A percentile compares a stretch with the other conserved stretches of the same genome.
phyloP scores from a whole-genome alignment of 1,139 yeast genomes.

The Blastobotrys persicus region DNA sequence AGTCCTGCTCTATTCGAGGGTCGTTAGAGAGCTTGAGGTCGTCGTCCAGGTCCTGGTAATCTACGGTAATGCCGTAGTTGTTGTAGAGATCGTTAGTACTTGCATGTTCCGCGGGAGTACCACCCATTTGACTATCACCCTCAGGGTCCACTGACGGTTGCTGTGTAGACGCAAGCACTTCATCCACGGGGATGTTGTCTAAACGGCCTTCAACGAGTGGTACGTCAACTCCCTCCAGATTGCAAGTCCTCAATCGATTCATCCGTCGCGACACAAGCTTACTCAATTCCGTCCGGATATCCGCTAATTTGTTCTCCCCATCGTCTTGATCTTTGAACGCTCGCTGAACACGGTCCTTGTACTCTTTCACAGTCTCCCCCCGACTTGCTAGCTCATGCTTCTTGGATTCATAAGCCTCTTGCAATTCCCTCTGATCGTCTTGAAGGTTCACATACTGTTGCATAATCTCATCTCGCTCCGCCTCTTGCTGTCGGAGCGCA shows the following conservation, averaged over 20 bases:
- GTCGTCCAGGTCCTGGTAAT: constrained; percentile 51
- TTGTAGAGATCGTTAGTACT: constrained; percentile 31
- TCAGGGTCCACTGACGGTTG: constrained; percentile 41
- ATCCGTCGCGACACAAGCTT: constrained; percentile 56
- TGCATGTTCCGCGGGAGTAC: constrained; percentile 23
- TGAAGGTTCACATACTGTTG: constrained; percentile 10
- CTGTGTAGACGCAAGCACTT: constrained; percentile 17
- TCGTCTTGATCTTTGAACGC: constrained; percentile 18
- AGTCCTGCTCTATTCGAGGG: constrained; percentile 37
- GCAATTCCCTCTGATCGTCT: constrained; percentile 15
- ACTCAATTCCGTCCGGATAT: constrained; percentile 39
- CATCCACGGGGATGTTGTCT: constrained; percentile 47
- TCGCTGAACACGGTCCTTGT: constrained; percentile 10
- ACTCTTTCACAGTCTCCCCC: constrained; percentile 11
- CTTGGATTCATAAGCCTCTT: constrained; percentile 23
- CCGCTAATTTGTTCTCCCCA: constrained; percentile 30
- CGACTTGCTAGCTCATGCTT: constrained; percentile 15
- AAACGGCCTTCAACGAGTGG: constrained; percentile 63
- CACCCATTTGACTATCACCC: constrained; percentile 22
- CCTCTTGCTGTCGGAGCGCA: neutral
- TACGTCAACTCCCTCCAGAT: constrained; percentile 63
- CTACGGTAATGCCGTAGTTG: constrained; percentile 53
- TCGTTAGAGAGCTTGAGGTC: constrained; percentile 40
- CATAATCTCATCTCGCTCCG: constrained; percentile 9
- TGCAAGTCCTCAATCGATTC: constrained; percentile 66